Base-by-base conservation (phyloP, 805 yeast species). In the Candida lessepsii region DNA sequence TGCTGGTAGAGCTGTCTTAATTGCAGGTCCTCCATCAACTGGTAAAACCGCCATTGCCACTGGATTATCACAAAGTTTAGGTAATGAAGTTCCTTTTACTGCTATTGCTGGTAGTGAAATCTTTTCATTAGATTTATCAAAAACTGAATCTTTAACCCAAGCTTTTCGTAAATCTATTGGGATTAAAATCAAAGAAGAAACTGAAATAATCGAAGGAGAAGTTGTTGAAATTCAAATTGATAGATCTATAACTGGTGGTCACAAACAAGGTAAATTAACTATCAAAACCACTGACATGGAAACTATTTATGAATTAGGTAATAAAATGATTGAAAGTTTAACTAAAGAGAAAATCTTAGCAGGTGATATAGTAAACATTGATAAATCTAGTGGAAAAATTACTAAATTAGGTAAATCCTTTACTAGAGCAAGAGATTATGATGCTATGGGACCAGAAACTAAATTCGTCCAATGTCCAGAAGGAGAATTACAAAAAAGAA, bases 21-120 rank as follows among this genome's bases (percentile, higher is more conserved):
- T 93, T 45, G 98, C 99, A 0, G 99, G 99, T 29, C 98, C 98
- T 9, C 99, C 99, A 20, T 87, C 96, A 10, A 93, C 99, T 0
- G 99, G 99, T 64, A 93, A 93, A 63, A 93, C 99, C 3, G 99
- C 99, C 27, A 78, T 93, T 53, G 99, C 99, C 10, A 85, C 89
- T 84, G 99, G 97, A 13, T 72, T 85, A 29, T 75, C 89, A 2
- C 90, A 84, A 58, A 81, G 78, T 38, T 69, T 85, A 51, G 86
- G 86, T 23, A 55, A 68, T 10, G 88, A 82, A 47, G 97, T 93
- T 44, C 99, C 99, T 28, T 93, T 93, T 63, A 91, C 97, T 29
- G 88, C 95, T 8, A 76, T 93, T 61, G 91, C 96, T 8, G 99
- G 96, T 3, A 83, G 95, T 23, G 99, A 93, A 67, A 79, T 93